Conservation (phyloP, 805 yeast species). For the Candida quercuum region DNA sequence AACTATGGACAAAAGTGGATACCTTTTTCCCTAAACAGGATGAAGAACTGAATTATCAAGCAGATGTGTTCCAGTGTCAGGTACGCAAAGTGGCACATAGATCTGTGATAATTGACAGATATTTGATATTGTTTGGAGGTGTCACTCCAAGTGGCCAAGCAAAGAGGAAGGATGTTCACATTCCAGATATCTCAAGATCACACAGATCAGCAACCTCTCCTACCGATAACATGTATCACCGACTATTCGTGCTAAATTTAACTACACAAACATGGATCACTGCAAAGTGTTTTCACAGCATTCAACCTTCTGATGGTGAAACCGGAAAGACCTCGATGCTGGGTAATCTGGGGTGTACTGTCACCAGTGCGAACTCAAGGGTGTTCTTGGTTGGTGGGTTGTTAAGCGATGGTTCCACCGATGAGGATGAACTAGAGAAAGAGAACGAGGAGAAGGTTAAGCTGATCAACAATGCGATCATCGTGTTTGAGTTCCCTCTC, state of each 20-base stretch:
- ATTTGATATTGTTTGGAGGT: conserved; percentile 15
- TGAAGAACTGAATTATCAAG: conserved; percentile 10
- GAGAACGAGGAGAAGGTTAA: not conserved
- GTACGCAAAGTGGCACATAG: conserved; percentile 14
- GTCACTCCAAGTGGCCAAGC: conserved; percentile 7
- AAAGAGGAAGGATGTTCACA: not conserved
- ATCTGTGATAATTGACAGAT: conserved; percentile 14
- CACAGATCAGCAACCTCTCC: not conserved
- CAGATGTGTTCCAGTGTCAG: conserved; percentile 5
- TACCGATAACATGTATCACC: conserved; percentile 4
- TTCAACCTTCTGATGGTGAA: not conserved
- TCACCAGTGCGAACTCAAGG: conserved; percentile 9
- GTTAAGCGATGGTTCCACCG: too few species aligned
- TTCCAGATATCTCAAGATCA: conserved; percentile 15
- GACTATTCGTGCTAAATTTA: conserved; percentile 11
- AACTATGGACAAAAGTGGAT: conserved; percentile 31
- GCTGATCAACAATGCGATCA: conserved; percentile 2
- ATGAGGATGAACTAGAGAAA: conserved; percentile 2
- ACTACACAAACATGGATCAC: conserved; percentile 14
- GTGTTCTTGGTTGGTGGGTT: conserved; percentile 12
- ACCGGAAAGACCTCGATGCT: conserved; percentile 1
- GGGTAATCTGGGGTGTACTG: conserved; percentile 8
- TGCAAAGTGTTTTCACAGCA: conserved; percentile 9
- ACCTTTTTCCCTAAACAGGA: conserved; percentile 23
- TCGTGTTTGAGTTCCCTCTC: conserved; percentile 9